Evolutionary conservation across 1,284 basidiomycete genomes (phyloP), one percentile per base, ranked within the genome.

Genomic region (Nidula niveotomentosa): DNA sequence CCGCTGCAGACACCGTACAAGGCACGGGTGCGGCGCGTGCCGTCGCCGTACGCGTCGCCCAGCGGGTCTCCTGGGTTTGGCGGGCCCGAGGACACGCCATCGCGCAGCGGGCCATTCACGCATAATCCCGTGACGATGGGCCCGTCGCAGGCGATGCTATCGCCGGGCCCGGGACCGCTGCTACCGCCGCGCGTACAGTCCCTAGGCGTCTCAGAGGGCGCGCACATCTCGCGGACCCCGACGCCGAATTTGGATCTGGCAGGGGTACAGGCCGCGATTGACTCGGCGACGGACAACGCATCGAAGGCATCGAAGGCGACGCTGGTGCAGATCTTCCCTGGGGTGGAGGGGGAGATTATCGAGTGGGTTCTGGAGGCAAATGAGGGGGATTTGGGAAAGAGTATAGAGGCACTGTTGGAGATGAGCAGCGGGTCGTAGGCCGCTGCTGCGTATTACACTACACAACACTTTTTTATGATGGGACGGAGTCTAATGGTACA

Each of bases 291-390:
- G 64, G 83, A 85, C 56, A 79, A 84, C 51, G 88, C 87, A 37
- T 80, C 81, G 23, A 78, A 75, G 13, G 88, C 88, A 10, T 79
- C 87, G 48, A 72, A 76, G 55, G 84, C 86, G 62, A 96, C 93
- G 18, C 72, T 96, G 58, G 73, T 81, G 56, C 93, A 94, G 72
- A 95, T 96, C 59, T 96, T 96, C 80, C 93, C 94, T 0, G 71
- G 70, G 6, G 77, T 91, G 60, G 94, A 96, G 65, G 68, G 71
- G 51, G 94, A 95, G 69, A 83, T 96, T 36, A 79, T 93, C 49
- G 91, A 94, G 60, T 88, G 84, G 79, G 93, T 97, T 36, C 72
- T 97, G 54, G 90, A 96, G 65, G 90, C 90, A 41, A 93, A 93
- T 62, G 84, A 83, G n/a, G 91, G 91, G 30, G 93, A 97, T 73